phyloP scores from a whole-genome alignment of 352 stramenopile genomes.

The Phytophthora fragariaefolia region DNA sequence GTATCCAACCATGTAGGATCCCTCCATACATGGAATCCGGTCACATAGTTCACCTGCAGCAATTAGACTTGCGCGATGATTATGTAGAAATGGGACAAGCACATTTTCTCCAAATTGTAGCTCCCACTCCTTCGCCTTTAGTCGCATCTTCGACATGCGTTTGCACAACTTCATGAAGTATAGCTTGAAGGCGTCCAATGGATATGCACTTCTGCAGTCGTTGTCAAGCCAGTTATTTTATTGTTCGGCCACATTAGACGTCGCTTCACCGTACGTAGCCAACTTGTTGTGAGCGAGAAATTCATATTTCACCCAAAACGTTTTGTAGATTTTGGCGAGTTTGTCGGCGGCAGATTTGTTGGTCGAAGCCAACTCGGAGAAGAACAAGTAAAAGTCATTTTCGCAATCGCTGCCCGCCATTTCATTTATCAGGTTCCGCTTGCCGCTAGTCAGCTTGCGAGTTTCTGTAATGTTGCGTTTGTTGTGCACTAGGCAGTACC shows the following conservation, averaged over 20 bases:
- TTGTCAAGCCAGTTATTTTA: not conserved
- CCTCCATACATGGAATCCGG: not conserved
- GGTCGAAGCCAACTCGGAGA: not conserved
- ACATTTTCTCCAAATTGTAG: not conserved
- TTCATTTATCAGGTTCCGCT: not conserved
- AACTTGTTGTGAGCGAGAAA: not conserved
- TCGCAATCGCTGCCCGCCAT: not conserved
- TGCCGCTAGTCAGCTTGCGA: not conserved
- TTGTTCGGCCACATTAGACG: not conserved
- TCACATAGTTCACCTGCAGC: not conserved
- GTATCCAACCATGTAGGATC: not conserved
- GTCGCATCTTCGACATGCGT: not conserved
- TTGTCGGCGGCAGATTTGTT: not conserved
- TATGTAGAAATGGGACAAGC: not conserved
- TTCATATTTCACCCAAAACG: not conserved
- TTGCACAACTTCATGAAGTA: not conserved
- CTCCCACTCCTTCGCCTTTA: not conserved
- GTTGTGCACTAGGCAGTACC: constrained; percentile 11
- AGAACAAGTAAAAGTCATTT: not conserved
- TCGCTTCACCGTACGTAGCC: not conserved
- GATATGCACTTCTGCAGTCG: not conserved
- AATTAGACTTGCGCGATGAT: not conserved
- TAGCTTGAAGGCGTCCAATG: not conserved
- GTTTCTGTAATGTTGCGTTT: constrained; percentile 2
- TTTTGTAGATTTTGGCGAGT: not conserved